phyloP scores from a whole-genome alignment of 306 rosid species.

The Castanospermum australe region DNA sequence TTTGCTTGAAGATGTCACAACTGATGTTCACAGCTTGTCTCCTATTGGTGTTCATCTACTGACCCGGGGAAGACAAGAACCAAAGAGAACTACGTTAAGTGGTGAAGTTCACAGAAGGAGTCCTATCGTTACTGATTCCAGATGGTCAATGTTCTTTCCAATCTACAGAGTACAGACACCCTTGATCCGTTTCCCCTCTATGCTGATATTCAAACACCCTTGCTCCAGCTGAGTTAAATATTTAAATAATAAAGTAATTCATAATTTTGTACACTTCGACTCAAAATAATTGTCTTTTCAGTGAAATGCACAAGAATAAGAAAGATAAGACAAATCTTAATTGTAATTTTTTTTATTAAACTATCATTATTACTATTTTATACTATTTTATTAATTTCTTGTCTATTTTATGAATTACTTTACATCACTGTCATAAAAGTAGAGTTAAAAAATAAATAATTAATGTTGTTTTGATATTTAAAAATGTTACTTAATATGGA shows the following conservation, averaged over 20 bases:
- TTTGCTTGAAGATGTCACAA: constrained; percentile 26
- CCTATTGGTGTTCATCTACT: neutral
- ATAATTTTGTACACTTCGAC: neutral
- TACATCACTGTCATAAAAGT: too few relatives aligned
- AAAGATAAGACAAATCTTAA: too few relatives aligned
- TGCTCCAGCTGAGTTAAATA: neutral
- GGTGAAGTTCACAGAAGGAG: neutral
- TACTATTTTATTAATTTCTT: too few relatives aligned
- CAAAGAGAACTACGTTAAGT: neutral
- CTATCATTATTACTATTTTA: too few relatives aligned
- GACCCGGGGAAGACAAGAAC: neutral
- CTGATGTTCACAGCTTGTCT: neutral
- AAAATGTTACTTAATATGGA: too few relatives aligned
- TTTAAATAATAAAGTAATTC: neutral
- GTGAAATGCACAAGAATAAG: too few relatives aligned
- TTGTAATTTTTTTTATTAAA: too few relatives aligned
- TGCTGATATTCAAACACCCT: neutral
- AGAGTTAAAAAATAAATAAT: too few relatives aligned
- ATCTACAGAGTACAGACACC: neutral
- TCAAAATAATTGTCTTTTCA: too few relatives aligned
- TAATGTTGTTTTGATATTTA: too few relatives aligned
- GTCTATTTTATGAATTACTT: too few relatives aligned
- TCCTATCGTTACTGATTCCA: too few relatives aligned
- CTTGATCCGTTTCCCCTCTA: neutral
- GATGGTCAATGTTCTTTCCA: neutral